phyloP scores from a whole-genome alignment of 129 eudicot genomes.

The Arctium minus region DNA sequence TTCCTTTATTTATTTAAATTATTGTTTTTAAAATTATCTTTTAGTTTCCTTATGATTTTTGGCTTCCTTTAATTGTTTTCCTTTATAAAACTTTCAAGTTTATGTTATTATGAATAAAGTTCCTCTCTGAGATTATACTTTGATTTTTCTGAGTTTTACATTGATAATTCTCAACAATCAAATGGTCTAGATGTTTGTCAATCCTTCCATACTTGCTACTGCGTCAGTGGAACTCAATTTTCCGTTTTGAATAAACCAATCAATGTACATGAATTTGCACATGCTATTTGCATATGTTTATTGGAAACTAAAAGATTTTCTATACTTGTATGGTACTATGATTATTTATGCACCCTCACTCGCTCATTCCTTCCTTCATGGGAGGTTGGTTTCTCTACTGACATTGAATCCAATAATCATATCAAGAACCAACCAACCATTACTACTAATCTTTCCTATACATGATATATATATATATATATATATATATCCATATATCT shows the following conservation, averaged over 20 bases:
- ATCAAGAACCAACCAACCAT: not conserved
- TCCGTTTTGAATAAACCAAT: not conserved
- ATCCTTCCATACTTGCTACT: too few relatives aligned
- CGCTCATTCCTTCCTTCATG: not conserved
- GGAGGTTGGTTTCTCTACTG: not conserved
- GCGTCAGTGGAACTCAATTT: not conserved
- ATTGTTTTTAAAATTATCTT: too few relatives aligned
- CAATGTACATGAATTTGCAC: not conserved
- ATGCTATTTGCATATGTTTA: not conserved
- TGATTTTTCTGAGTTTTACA: too few relatives aligned
- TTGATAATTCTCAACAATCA: too few relatives aligned
- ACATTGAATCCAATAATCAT: not conserved
- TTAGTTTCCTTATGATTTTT: too few relatives aligned
- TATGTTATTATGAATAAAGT: too few relatives aligned
- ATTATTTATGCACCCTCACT: not conserved
- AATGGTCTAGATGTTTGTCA: too few relatives aligned
- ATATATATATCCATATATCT: not conserved
- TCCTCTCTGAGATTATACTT: too few relatives aligned
- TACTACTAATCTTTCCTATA: slow-evolving; percentile 13
- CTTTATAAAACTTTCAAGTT: too few relatives aligned
- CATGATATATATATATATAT: not conserved
- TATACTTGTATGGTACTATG: not conserved
- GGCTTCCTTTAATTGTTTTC: too few relatives aligned
- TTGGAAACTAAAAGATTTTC: not conserved
- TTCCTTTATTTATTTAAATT: too few relatives aligned